phyloP scores from a whole-genome alignment of 768 basidiomycete genomes.

The Lactarius quietus region DNA sequence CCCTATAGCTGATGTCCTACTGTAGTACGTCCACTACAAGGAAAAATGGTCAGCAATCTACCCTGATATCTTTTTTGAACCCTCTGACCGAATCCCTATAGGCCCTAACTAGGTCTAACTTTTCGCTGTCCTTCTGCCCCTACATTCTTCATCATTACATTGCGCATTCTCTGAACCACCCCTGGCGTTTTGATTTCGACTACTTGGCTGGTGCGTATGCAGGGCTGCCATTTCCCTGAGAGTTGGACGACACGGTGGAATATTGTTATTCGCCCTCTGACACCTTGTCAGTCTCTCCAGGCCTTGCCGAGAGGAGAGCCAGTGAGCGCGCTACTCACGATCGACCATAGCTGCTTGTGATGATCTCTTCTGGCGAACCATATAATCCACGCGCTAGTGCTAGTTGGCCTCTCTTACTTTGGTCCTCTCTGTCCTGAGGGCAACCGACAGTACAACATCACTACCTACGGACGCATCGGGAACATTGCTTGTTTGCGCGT shows the following conservation, averaged over 20 bases:
- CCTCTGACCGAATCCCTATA: constrained; percentile 40
- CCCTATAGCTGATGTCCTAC: constrained; percentile 71
- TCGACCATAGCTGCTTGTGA: constrained; percentile 43
- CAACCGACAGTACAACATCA: constrained; percentile 64
- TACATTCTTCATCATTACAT: too few species aligned
- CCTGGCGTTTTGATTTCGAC: constrained; percentile 64
- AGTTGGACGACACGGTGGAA: neutral
- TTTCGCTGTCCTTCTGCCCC: too few species aligned
- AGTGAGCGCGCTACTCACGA: constrained; percentile 48
- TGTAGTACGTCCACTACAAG: constrained; percentile 48
- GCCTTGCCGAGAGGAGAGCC: constrained; percentile 37
- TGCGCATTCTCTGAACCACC: constrained; percentile 53
- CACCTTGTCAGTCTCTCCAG: constrained; percentile 46
- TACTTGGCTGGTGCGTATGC: constrained; percentile 55
- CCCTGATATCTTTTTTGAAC: constrained; percentile 59
- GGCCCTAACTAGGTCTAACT: too few species aligned
- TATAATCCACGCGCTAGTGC: constrained; percentile 40
- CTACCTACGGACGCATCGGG: constrained; percentile 41
- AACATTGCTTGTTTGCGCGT: neutral
- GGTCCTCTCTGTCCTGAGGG: constrained; percentile 58
- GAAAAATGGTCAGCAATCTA: constrained; percentile 36
- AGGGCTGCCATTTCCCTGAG: neutral
- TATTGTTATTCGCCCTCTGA: constrained; percentile 41
- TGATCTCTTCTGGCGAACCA: neutral
- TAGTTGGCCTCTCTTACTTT: constrained; percentile 54